phyloP scores from a whole-genome alignment of 306 rosid species.

The Prunus mira region DNA sequence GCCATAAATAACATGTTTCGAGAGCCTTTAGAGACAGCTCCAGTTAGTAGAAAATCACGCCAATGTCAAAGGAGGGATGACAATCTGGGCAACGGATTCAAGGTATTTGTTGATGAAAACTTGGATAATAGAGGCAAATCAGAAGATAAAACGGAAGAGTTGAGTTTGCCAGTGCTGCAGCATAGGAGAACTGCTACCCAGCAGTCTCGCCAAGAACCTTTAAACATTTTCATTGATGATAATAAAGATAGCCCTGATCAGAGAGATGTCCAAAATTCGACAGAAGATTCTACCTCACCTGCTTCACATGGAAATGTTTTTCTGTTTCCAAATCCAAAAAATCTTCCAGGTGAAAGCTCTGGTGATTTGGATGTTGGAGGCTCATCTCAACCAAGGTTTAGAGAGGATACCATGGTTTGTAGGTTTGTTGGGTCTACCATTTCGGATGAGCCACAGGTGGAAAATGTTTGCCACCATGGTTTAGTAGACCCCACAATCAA shows the following conservation, averaged over 20 bases:
- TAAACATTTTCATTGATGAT: slow-evolving; percentile 72
- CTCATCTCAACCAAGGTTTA: slow-evolving; percentile 45
- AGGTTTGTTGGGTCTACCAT: slow-evolving; percentile 92
- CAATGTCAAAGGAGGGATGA: slow-evolving; percentile 32
- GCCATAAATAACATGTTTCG: slow-evolving; percentile 84
- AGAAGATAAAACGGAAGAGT: slow-evolving; percentile 9
- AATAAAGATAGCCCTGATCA: slow-evolving; percentile 30
- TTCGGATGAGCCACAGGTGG: slow-evolving; percentile 75
- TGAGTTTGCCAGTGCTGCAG: background rate
- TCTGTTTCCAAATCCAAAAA: slow-evolving; percentile 62
- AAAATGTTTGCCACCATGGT: slow-evolving; percentile 93
- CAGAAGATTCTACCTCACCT: slow-evolving; percentile 43
- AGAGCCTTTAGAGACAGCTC: slow-evolving; percentile 63
- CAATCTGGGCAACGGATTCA: slow-evolving; percentile 31
- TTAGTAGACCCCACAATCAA: slow-evolving; percentile 93
- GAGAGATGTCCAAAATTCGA: slow-evolving; percentile 24
- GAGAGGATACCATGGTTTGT: slow-evolving; percentile 88
- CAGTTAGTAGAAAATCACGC: slow-evolving; percentile 41
- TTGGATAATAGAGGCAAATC: slow-evolving; percentile 36
- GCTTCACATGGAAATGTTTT: slow-evolving; percentile 44
- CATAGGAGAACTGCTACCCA: slow-evolving; percentile 23
- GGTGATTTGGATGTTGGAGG: slow-evolving; percentile 36
- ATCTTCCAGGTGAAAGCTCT: slow-evolving; percentile 46
- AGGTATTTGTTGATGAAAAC: slow-evolving; percentile 63
- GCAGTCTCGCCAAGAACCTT: slow-evolving; percentile 45